Base-by-base conservation (phyloP, 2,329 filamentous ascomycete genomes). In the Decorospora gaudefroyi region DNA sequence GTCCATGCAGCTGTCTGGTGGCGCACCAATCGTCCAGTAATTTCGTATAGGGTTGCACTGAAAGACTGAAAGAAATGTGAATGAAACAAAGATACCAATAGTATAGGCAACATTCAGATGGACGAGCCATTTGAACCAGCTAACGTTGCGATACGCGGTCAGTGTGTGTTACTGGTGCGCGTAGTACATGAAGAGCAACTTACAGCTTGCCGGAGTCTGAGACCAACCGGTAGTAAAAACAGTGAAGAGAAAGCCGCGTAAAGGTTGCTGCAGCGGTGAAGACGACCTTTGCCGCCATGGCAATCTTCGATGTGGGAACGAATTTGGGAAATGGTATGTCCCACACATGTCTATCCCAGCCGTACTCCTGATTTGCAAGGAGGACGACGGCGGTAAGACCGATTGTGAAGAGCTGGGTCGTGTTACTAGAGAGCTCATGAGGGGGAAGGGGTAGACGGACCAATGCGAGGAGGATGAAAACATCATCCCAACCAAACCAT, bases 161-260 rank as follows among this genome's bases (percentile, higher is more conserved):
- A 16, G 21, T 2, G 6, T 39, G 11, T 21, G 23, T 15, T 16
- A 6, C 5, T 10, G 7, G 18, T 30, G 6, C 12, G 3, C 7
- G 17, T 7, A 10, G 9, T n/a, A n/a, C 4, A 18, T n/a, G 10
- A 3, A 0, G 8, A 10, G 4, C 2, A 2, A 30, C 46, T 35
- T 27, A 49, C 46, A 16, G 15, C 23, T 54, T 34, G 65, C 65
- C 66, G n/a, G 67, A 69, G 46, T 76, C 72, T 7, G 65, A 46
- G 6, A 75, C 62, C 7, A 76, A 59, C 9, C 75, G 68, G 38
- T 75, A 76, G 50, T 76, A 77, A 53, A 76, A 75, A 51, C 62
- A 71, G 22, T 76, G 69, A 6, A 77, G 59, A 0, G 72, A 75
- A 11, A 75, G 59, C 11, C 74, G 62, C 0, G 73, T 75, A 43